These are phyloP conservation scores for Fraxinus latifolia DNA, from an alignment of 305 asterid species.

Conservation along the genomic window DNA sequence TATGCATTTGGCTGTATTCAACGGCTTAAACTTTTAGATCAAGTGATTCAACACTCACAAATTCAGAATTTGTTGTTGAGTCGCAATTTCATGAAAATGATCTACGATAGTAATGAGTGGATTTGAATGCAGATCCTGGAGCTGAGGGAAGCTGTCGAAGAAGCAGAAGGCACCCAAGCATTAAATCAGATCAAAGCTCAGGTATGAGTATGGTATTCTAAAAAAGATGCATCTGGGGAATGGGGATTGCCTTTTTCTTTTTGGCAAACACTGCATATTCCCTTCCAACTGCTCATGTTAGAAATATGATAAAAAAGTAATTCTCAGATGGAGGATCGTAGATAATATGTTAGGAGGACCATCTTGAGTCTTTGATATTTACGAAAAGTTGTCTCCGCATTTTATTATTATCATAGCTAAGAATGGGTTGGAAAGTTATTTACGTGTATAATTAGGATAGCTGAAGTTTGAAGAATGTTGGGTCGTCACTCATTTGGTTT, in stretches of 20 bases:
- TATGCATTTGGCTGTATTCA: background rate
- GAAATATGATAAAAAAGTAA: background rate
- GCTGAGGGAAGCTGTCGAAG: constrained; percentile 84
- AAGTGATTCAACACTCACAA: background rate
- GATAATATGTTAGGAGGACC: constrained; percentile 1
- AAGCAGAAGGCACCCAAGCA: constrained; percentile 51
- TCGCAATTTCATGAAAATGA: background rate
- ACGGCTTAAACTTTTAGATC: background rate
- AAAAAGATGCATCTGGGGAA: background rate
- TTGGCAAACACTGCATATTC: background rate
- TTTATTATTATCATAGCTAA: background rate
- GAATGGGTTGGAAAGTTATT: background rate
- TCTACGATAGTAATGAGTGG: background rate
- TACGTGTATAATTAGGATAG: background rate
- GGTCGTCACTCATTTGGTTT: background rate
- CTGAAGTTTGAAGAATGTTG: background rate
- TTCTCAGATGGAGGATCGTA: background rate
- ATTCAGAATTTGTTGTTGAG: background rate
- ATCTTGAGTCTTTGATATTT: constrained; percentile 1
- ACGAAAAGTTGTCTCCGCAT: background rate
- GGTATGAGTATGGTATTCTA: constrained; percentile 34
- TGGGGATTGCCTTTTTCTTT: background rate
- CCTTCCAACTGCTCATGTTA: background rate
- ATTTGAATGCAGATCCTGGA: constrained; percentile 66
- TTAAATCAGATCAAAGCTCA: constrained; percentile 61